Base-by-base conservation (phyloP, 495 filamentous ascomycete species). In the Cladorrhinum samala region DNA sequence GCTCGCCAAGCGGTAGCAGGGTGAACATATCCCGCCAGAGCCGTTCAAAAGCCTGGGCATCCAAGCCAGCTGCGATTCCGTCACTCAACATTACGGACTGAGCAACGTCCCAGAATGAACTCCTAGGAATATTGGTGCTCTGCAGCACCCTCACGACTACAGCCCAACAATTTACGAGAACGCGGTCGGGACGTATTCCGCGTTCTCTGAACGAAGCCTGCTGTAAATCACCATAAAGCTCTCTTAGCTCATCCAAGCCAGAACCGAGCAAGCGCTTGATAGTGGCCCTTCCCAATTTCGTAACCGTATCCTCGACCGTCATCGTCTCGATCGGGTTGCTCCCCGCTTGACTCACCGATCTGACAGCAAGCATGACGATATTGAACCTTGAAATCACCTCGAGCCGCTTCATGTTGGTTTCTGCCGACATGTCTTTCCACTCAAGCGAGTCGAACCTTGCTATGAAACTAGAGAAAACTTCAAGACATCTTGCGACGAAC, bases 11-110 rank as follows among this genome's bases (percentile, higher is more conserved):
- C 2, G 93, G 92, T 9, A 95, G 68, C 2, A 89, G 63, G 0
- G 80, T 82, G 58, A 92, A 94, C 38, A 90, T 55, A n/a, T 75
- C 69, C 36, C 77, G 76, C 93, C 93, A 98, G 8, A 75, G 66
- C 6, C 64, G 64, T 62, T 98, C 93, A 30, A 94, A 76, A 11
- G 60, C 54, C 11, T 65, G 65, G 23, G 85, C 68, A 57, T 91
- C 78, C 2, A 51, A 47, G 42, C 55, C 47, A 17, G 63, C 66
- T n/a, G 62, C 56, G 20, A 58, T 51, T 3, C 63, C 58, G n/a
- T 71, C 46, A 3, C 50, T 41, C 11, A 67, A 52, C 53, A 85
- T 68, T 47, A 73, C 67, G 7, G 68, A 56, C 49, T 83, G 79
- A 2, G 80, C 57, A 14, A 83, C 65, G 60, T 74, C 75, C 81